These are phyloP conservation scores for Aspergillus sp. DNA, from an alignment of 2,329 filamentous ascomycete genomes.

Conservation along the genomic window DNA sequence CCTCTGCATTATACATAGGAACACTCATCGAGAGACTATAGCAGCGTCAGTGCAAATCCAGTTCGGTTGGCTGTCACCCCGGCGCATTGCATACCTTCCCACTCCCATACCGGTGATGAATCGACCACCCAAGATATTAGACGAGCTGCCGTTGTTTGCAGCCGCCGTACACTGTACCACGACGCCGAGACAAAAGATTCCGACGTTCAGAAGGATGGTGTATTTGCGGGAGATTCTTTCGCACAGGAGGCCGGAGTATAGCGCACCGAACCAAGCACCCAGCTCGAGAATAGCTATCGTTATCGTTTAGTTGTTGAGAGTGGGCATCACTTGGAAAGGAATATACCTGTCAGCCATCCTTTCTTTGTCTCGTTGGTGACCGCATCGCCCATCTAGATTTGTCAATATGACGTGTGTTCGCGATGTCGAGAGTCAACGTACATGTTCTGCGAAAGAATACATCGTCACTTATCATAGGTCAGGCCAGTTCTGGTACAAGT, in stretches of 20 bases:
- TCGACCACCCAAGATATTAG: slow-evolving; percentile 65
- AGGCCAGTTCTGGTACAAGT: too few relatives aligned
- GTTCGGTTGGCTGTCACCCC: too few relatives aligned
- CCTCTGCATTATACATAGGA: slow-evolving; percentile 49
- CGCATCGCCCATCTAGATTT: slow-evolving; percentile 21
- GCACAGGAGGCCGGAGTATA: slow-evolving; percentile 69
- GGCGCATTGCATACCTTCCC: slow-evolving; percentile 35
- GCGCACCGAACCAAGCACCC: slow-evolving; percentile 71
- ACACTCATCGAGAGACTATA: slow-evolving; percentile 33
- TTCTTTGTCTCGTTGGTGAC: slow-evolving; percentile 21
- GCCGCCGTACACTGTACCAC: slow-evolving; percentile 62
- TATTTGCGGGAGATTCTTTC: slow-evolving; percentile 68
- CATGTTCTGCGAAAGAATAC: slow-evolving; percentile 9
- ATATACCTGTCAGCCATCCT: slow-evolving; percentile 24
- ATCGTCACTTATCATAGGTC: slow-evolving; percentile 11
- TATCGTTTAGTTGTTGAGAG: not conserved
- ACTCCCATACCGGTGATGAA: slow-evolving; percentile 63
- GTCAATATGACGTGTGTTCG: not conserved
- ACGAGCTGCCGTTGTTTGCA: slow-evolving; percentile 44
- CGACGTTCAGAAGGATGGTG: slow-evolving; percentile 63
- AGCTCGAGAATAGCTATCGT: slow-evolving; percentile 66
- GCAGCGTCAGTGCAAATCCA: not conserved
- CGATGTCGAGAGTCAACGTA: not conserved
- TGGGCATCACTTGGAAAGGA: not conserved
- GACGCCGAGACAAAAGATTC: slow-evolving; percentile 68